Evolutionary conservation across 73 alveolate genomes (phyloP), one percentile per base, ranked within the genome.

Genomic region (Stentor coeruleus): DNA sequence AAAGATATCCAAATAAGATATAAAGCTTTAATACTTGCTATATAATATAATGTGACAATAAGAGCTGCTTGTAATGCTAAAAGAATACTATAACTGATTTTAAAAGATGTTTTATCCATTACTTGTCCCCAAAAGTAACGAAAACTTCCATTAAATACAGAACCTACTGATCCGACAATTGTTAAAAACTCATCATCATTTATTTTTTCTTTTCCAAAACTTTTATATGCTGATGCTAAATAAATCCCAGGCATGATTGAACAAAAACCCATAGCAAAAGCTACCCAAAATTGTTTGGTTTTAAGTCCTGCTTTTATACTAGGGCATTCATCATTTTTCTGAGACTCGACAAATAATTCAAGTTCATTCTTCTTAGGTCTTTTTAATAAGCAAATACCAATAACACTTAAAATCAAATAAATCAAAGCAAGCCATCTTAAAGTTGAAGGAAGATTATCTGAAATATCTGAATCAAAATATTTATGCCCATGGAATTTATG

Each of bases 131-230:
- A 89, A 60, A 86, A 58, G 3, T 81, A 35, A 31, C 95, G 37
- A 6, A 88, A 81, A 11, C 55, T 6, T 15, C 95, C 95, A 86
- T 89, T 89, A 40, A 82, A 38, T 2, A 74, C 77, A 2, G 90
- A 49, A 3, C 92, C 90, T 3, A 89, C 74, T n/a, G 95, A 85
- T 33, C 95, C 95, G 35, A 89, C 93, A 14, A 89, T 55, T 35
- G 96, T 80, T 6, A 90, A 59, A 26, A 82, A 74, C 20, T 74
- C 37, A 74, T 90, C 96, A 59, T 90, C 88, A 37, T 28, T 20
- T 4, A 82, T 57, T 4, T 57, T 30, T 28, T 76, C 42, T 3
- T 30, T 76, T 30, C 93, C 93, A 41, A 87, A 60, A 14, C 81
- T 59, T 55, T 90, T 90, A 81, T 55, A 90, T 1, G 86, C 87